A percentile compares a stretch with the other conserved stretches of the same genome.
Evolutionary conservation across 768 basidiomycete genomes (phyloP).

Genomic region (Hirschioporus abietinus): DNA sequence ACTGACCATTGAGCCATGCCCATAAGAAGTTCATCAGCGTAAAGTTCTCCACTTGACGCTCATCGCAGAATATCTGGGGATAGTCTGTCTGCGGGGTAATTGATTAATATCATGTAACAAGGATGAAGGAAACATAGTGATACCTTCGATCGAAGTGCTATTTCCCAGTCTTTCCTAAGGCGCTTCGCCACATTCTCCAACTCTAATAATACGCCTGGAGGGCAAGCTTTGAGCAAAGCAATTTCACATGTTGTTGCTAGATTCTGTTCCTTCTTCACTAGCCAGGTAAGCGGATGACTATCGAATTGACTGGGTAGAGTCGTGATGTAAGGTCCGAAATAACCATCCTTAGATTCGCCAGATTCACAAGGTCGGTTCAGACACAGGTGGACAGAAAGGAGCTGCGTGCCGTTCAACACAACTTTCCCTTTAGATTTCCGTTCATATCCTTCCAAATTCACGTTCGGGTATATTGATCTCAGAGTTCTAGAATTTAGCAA

Average conservation of each 20-base stretch:
- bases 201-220: constrained; percentile 38
- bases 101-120: not conserved
- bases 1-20: constrained; percentile 88
- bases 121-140: constrained; percentile 15
- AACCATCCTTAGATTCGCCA: constrained; percentile 43
- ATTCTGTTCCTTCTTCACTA: constrained; percentile 28
- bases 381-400: constrained; percentile 76
- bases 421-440: not conserved
- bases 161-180: constrained; percentile 57
- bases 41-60: constrained; percentile 8
- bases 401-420: constrained; percentile 58
- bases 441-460: constrained; percentile 7
- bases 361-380: constrained; percentile 50
- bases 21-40: constrained; percentile 58
- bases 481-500: constrained; percentile 75
- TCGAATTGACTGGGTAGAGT: constrained; percentile 69
- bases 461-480: constrained; percentile 46
- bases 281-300: constrained; percentile 81
- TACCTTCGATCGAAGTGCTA: constrained; percentile 49
- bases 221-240: constrained; percentile 39
- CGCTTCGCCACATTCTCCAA: constrained; percentile 39
- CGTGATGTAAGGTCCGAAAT: constrained; percentile 74
- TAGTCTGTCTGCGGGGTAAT: not conserved
- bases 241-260: constrained; percentile 15
- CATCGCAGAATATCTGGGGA: not conserved